Percentiles rank a stretch among this genome's conserved stretches.
These are phyloP conservation scores for Canavalia ensiformis DNA, from an alignment of 306 rosid species.

Conservation along the genomic window DNA sequence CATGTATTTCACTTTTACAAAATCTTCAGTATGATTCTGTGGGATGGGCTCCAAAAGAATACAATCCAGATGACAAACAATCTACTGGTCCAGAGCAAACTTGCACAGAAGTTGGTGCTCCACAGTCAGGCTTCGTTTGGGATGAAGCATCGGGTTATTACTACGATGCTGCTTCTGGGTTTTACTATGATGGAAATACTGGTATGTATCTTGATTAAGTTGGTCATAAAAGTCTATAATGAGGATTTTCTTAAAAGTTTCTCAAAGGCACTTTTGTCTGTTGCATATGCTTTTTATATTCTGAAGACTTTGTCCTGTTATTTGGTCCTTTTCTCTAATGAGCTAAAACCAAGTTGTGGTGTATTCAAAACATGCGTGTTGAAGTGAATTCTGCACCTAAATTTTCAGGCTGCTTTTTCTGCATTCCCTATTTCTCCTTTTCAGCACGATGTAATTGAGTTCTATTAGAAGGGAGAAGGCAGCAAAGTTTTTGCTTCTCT, in stretches of 20 bases:
- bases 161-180: constrained; percentile 97
- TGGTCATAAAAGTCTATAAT: constrained; percentile 18
- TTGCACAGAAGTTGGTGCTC: constrained; percentile 70
- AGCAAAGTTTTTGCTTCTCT: constrained; percentile 9
- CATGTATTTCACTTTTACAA: neutral
- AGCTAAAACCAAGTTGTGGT: constrained; percentile 9
- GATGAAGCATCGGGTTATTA: constrained; percentile 98
- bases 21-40: constrained; percentile 83
- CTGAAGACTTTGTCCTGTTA: neutral
- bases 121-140: constrained; percentile 97
- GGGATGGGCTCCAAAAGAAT: constrained; percentile 99
- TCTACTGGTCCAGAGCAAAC: constrained; percentile 66
- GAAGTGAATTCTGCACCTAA: constrained; percentile 20
- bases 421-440: neutral
- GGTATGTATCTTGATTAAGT: constrained; percentile 59
- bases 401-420: neutral
- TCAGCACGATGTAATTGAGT: constrained; percentile 1
- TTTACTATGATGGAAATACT: constrained; percentile 97
- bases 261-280: constrained; percentile 20
- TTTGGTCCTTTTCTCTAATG: neutral
- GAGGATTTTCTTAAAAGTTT: neutral
- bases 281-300: neutral
- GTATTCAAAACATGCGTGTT: neutral
- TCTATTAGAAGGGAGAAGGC: constrained; percentile 10
- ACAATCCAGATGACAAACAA: constrained; percentile 86